Base-by-base conservation (phyloP, 169 alveolate species). In the Pseudocohnilembus persalinus region DNA sequence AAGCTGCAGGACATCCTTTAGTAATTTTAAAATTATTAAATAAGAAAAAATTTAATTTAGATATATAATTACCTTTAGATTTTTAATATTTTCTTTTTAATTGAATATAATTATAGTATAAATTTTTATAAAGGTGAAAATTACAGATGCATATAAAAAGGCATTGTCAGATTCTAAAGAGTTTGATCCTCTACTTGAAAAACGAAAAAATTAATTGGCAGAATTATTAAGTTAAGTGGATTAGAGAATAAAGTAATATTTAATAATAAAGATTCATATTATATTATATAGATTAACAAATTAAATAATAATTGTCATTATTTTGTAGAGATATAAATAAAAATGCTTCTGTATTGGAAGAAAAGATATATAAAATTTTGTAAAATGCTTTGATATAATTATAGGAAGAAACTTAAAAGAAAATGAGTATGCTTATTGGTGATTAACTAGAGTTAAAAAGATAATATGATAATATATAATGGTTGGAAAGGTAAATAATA, bases 391-490 rank as follows among this genome's bases (percentile, higher is more conserved):
- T 87, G 0, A 24, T 72, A 11, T 49, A 87, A 76, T 76, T 87
- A n/a, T 73, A 87, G 72, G 88, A 65, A 73, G 85, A 87, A 34
- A 87, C 91, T 1, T 35, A 87, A 33, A 65, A 76, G 63, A 87
- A 87, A 73, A 73, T 87, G 81, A 65, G 88, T 68, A 64, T 49
- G n/a, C 73, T 87, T 15, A 32, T 87, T 33, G 82, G 88, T 30
- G 91, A 76, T 32, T n/a, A 87, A 63, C 35, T 87, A 6, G 91
- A 87, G 76, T 74, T 87, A 25, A 87, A 82, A 68, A 35, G 91
- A 76, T 30, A 87, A 68, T 49, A 78, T 31, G 91, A 87, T 78
- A 24, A 76, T 30, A 87, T 87, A 28, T 32, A 76, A 64, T 87
- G 91, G 84, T 24, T 87, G 6, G 91, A 87, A 63, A 81, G 84